These are phyloP conservation scores for Sugiyamaella japonica DNA, from an alignment of 1,139 yeast species.

Conservation along the genomic window DNA sequence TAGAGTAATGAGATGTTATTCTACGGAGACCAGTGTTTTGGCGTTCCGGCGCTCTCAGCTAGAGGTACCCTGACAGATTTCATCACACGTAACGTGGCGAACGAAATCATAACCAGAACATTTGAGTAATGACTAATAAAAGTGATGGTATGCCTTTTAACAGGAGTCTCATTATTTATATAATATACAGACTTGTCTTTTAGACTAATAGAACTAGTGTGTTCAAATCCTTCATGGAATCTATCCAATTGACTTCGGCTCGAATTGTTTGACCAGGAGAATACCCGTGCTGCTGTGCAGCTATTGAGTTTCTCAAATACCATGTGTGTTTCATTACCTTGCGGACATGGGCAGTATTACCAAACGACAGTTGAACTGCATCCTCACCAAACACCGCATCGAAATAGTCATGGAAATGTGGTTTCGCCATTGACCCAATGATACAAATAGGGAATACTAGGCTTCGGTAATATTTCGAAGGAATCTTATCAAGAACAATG, in stretches of 20 bases:
- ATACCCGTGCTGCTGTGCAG: slow-evolving; percentile 4
- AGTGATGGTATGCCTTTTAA: too few species aligned
- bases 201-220: slow-evolving; percentile 19
- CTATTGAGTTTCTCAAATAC: slow-evolving; percentile 15
- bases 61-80: too few species aligned
- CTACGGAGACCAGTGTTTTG: too few species aligned
- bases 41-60: too few species aligned
- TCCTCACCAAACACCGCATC: slow-evolving; percentile 16
- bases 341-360: slow-evolving; percentile 18
- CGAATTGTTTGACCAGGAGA: neutral
- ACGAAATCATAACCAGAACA: too few species aligned
- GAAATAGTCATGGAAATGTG: slow-evolving; percentile 14
- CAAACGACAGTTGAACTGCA: slow-evolving; percentile 17
- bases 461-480: slow-evolving; percentile 19
- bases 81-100: too few species aligned
- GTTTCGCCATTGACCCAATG: slow-evolving; percentile 20
- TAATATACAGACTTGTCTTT: neutral
- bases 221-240: slow-evolving; percentile 20
- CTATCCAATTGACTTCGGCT: slow-evolving; percentile 18
- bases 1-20: slow-evolving; percentile 1
- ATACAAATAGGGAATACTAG: slow-evolving; percentile 22
- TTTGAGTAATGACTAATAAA: too few species aligned
- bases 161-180: neutral
- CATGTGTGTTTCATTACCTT: slow-evolving; percentile 20
- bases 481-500: slow-evolving; percentile 17